Evolutionary conservation across 768 basidiomycete species (phyloP).

Genomic region (Lentinus brumalis): DNA sequence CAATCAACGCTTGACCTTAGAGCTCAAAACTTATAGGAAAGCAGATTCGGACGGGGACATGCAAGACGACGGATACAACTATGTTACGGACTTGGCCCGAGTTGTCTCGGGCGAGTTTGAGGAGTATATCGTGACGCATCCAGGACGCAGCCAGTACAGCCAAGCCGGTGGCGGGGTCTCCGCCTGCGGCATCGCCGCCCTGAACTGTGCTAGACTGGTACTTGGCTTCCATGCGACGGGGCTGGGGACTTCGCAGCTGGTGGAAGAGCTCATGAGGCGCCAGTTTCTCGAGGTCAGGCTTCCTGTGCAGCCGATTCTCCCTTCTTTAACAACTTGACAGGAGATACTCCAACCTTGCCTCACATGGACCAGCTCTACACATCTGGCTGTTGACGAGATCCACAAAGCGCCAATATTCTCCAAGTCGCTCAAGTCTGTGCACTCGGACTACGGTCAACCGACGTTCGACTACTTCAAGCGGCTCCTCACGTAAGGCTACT

Average conservation of each 20-base stretch:
- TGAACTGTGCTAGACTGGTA: slow-evolving; percentile 61
- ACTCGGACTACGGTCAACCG: slow-evolving; percentile 41
- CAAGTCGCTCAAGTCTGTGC: slow-evolving; percentile 37
- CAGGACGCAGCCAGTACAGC: slow-evolving; percentile 58
- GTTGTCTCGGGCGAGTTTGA: slow-evolving; percentile 1
- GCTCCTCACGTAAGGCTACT: slow-evolving; percentile 31
- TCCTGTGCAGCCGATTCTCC: too few relatives aligned
- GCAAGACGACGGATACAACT: neutral
- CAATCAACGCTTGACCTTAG: too few relatives aligned
- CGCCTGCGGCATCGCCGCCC: slow-evolving; percentile 66
- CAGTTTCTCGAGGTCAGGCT: slow-evolving; percentile 40
- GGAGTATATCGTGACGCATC: slow-evolving; percentile 43
- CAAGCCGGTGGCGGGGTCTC: slow-evolving; percentile 43
- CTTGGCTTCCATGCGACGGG: slow-evolving; percentile 41
- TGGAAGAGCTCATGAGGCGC: slow-evolving; percentile 36
- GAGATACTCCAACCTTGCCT: slow-evolving; percentile 59
- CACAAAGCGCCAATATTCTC: slow-evolving; percentile 50
- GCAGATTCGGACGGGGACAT: neutral
- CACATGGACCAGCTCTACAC: slow-evolving; percentile 52
- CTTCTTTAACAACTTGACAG: slow-evolving; percentile 31
- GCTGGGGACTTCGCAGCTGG: slow-evolving; percentile 29
- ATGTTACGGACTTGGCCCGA: neutral
- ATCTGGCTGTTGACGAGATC: slow-evolving; percentile 62
- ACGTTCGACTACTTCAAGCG: slow-evolving; percentile 39
- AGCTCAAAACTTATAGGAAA: neutral